Evolutionary conservation across 371 early-diverging fungal species (phyloP).

Genomic region (Choanephora cucurbitarum): DNA sequence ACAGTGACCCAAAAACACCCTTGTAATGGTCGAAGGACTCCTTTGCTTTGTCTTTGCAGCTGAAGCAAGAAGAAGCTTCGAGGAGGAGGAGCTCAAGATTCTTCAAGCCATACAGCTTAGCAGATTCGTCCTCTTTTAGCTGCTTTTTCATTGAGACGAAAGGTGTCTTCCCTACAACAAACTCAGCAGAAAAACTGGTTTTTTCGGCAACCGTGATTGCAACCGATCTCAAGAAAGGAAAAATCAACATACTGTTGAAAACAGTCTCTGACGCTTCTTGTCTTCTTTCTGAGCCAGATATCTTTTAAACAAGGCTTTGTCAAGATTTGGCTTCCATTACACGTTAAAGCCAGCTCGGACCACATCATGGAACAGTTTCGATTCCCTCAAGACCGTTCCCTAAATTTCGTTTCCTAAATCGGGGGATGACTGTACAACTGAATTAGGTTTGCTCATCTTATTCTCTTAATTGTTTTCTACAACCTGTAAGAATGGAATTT

Average conservation of each 20-base stretch:
- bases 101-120: background rate
- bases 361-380: background rate
- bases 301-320: background rate
- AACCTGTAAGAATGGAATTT: too few relatives aligned
- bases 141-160: constrained; percentile 7
- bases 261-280: background rate
- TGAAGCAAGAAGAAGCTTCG: background rate
- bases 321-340: background rate
- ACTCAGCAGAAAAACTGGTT: background rate
- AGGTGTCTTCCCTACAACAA: background rate
- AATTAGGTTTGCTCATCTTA: too few relatives aligned
- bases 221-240: background rate
- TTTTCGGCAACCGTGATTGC: background rate
- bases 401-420: too few relatives aligned
- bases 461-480: too few relatives aligned
- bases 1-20: constrained; percentile 2
- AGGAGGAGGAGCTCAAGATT: constrained; percentile 2
- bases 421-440: too few relatives aligned
- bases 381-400: too few relatives aligned
- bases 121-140: background rate
- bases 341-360: background rate
- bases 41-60: background rate
- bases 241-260: constrained; percentile 1
- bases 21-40: constrained; percentile 7
- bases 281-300: background rate